Base-by-base conservation (phyloP, 768 basidiomycete species). In the Lactarius indigo region DNA sequence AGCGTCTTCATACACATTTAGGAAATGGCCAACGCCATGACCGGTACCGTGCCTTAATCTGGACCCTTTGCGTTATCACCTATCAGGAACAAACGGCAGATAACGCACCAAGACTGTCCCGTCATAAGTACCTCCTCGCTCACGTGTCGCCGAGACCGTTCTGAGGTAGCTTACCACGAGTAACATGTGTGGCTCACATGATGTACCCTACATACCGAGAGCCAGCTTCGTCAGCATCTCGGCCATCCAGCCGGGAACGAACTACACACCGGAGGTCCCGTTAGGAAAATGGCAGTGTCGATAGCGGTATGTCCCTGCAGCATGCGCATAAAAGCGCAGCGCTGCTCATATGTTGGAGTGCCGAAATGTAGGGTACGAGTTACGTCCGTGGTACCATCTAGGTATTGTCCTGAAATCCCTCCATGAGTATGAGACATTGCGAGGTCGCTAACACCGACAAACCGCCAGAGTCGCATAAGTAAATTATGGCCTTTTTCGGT, bases 341-440 rank as follows among this genome's bases (percentile, higher is more conserved):
- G 92, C 76, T 97, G 91, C 72, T 93, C 90, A 0, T 82, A 80
- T 8, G 88, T 87, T 0, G 96, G 94, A 1, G 81, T 87, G 35
- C 94, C 94, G 74, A 98, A 99, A 74, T 98, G 95, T 88, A 93
- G 64, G 67, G 94, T 96, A 52, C 95, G 82, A 1, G 96, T 96
- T 18, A 91, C 91, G 73, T 98, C 96, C 1, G 97, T 99, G 0
- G 97, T 98, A 10, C 96, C 96, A 71, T 98, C 96, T 37, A 85
- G 75, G 78, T 88, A 96, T 77, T 97, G 95, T 2, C 84, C 89
- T 90, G 68, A 18, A 1, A 26, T 3, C n/a, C 39, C 17, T 31
- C 57, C 41, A 18, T 55, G 47, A 69, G 13, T 55, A 56, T 7
- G 1, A 4, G n/a, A 39, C 30, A 55, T 28, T 9, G 31, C 28